Evolutionary conservation across 768 basidiomycete genomes (phyloP).

Genomic region (Paxillus ammoniavirescens): DNA sequence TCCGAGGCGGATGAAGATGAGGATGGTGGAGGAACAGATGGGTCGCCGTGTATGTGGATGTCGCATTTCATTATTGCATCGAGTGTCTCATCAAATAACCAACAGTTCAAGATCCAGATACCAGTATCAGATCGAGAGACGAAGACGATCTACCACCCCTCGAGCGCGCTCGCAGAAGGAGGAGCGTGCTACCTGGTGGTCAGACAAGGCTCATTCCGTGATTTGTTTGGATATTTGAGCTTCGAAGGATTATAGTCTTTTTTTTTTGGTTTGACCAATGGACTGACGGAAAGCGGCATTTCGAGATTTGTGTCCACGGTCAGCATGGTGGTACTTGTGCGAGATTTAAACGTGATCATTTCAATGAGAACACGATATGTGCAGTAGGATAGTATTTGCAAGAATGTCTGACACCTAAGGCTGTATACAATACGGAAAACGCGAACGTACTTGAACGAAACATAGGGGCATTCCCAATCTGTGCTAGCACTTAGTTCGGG

Average conservation of each 20-base stretch:
- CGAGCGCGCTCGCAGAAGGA: conserved; percentile 61
- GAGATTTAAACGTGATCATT: too few species aligned
- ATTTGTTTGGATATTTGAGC: not conserved
- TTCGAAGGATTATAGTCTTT: too few species aligned
- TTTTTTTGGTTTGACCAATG: not conserved
- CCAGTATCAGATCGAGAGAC: conserved; percentile 33
- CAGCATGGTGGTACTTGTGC: too few species aligned
- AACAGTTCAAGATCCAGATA: conserved; percentile 25
- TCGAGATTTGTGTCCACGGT: too few species aligned
- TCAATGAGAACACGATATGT: too few species aligned
- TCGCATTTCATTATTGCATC: not conserved
- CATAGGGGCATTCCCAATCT: not conserved
- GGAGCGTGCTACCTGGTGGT: conserved; percentile 35
- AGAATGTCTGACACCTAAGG: not conserved
- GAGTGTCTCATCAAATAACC: conserved; percentile 8
- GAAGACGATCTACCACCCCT: conserved; percentile 65
- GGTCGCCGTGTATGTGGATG: conserved; percentile 21
- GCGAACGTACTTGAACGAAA: too few species aligned
- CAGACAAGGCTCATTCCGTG: conserved; percentile 25
- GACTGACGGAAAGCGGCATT: not conserved
- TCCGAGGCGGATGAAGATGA: conserved; percentile 29
- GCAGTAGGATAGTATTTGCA: not conserved
- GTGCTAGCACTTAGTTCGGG: not conserved
- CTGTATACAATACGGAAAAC: not conserved
- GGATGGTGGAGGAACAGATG: conserved; percentile 26